Conservation (phyloP, 768 basidiomycete genomes). For the Pleurotus tuber-regium region DNA sequence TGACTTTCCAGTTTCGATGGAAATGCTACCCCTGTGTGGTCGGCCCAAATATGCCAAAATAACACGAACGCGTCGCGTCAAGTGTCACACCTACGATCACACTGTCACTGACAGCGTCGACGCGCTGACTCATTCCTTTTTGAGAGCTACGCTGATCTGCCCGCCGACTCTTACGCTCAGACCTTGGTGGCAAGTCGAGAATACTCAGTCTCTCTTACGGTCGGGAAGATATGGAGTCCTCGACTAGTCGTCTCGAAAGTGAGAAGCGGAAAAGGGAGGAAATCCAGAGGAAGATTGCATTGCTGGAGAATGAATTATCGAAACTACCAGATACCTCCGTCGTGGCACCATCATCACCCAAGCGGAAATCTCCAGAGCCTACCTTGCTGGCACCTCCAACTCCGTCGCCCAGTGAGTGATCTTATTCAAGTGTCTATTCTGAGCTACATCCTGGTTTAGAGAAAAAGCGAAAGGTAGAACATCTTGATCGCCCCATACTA, state of each 20-base stretch:
- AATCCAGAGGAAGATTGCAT: slow-evolving; percentile 52
- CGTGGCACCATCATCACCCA: slow-evolving; percentile 27
- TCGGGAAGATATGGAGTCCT: slow-evolving; percentile 71
- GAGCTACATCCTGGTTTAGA: slow-evolving; percentile 16
- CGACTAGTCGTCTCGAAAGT: slow-evolving; percentile 36
- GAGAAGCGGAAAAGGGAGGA: slow-evolving; percentile 44
- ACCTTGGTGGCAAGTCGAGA: too few species aligned
- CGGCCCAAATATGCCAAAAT: background rate
- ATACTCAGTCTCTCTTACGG: too few species aligned
- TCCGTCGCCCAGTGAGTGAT: slow-evolving; percentile 64
- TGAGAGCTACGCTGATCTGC: too few species aligned
- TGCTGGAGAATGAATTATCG: slow-evolving; percentile 52
- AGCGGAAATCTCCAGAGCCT: slow-evolving; percentile 42
- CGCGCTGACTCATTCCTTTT: background rate
- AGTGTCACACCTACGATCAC: too few species aligned
- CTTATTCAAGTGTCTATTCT: background rate
- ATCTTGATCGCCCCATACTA: slow-evolving; percentile 9
- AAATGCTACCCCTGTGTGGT: background rate
- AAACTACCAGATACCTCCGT: slow-evolving; percentile 28
- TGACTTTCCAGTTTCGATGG: too few species aligned
- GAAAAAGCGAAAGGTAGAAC: slow-evolving; percentile 39
- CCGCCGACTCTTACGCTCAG: too few species aligned
- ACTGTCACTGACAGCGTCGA: background rate
- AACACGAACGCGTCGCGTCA: background rate
- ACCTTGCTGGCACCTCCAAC: slow-evolving; percentile 51